These are phyloP conservation scores for Eremomyces bilateralis DNA, from an alignment of 495 filamentous ascomycete species.

Conservation along the genomic window DNA sequence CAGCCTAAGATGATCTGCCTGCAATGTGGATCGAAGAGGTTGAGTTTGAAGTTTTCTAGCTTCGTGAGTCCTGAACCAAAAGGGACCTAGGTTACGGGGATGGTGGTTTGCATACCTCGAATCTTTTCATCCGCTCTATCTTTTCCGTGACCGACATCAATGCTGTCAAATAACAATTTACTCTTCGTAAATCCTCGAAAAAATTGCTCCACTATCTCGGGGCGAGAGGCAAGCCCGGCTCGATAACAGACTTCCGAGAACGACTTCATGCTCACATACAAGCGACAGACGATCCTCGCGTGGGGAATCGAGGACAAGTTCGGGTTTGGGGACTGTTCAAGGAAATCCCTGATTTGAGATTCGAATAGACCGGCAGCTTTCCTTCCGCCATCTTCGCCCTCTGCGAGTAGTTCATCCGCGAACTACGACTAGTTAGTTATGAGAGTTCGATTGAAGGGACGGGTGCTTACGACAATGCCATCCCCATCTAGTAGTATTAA, in stretches of 20 bases:
- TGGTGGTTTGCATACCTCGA: conserved; percentile 39
- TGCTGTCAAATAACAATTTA: conserved; percentile 46
- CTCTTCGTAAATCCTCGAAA: conserved; percentile 55
- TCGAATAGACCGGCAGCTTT: conserved; percentile 43
- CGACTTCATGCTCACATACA: conserved; percentile 46
- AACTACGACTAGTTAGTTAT: conserved; percentile 27
- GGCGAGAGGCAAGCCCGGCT: conserved; percentile 31
- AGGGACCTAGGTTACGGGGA: too few species aligned
- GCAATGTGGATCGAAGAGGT: conserved; percentile 50
- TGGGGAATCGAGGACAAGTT: conserved; percentile 28
- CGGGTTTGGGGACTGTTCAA: conserved; percentile 24
- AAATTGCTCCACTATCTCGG: conserved; percentile 40
- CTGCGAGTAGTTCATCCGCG: conserved; percentile 36
- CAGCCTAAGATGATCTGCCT: conserved; percentile 64
- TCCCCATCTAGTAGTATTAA: conserved; percentile 60
- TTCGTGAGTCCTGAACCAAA: too few species aligned
- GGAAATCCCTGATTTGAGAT: conserved; percentile 26
- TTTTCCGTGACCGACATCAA: conserved; percentile 50
- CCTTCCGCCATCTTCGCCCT: conserved; percentile 48
- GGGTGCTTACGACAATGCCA: conserved; percentile 39
- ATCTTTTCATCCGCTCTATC: conserved; percentile 55
- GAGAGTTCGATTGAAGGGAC: conserved; percentile 1
- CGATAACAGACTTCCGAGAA: conserved; percentile 36
- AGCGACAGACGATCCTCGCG: conserved; percentile 39
- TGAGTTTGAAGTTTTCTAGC: conserved; percentile 46